Percentiles rank a stretch among this genome's conserved stretches.
These are phyloP conservation scores for Leptosphaerulina australis DNA, from an alignment of 2,329 filamentous ascomycete genomes.

Conservation along the genomic window DNA sequence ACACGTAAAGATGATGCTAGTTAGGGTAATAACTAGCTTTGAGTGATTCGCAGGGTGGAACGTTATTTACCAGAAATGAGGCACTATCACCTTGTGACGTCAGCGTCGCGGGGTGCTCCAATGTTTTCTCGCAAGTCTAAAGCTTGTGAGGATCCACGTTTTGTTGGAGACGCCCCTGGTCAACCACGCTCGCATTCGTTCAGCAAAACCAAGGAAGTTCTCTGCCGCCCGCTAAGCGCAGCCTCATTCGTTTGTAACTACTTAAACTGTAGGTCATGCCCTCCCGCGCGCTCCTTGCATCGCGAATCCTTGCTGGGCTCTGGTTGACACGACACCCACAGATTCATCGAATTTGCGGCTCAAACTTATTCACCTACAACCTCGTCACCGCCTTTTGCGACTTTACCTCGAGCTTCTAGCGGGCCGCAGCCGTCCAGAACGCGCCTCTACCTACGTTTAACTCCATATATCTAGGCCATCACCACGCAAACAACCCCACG, in stretches of 20 bases:
- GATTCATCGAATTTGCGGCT: conserved; percentile 12
- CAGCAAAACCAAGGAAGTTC: conserved; percentile 24
- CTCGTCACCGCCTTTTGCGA: conserved; percentile 10
- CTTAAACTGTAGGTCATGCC: conserved; percentile 14
- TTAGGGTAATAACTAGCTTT: conserved; percentile 1
- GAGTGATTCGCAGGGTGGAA: background rate
- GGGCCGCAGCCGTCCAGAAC: background rate
- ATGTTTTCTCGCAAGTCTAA: conserved; percentile 16
- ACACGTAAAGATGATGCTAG: conserved; percentile 6
- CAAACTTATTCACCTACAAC: background rate
- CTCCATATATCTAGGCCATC: conserved; percentile 10
- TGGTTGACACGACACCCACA: conserved; percentile 16
- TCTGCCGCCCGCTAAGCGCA: conserved; percentile 14
- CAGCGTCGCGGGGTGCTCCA: conserved; percentile 19
- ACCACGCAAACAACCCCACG: conserved; percentile 8
- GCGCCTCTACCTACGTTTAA: background rate
- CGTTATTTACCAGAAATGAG: background rate
- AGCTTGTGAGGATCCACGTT: conserved; percentile 17
- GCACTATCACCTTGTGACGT: conserved; percentile 11
- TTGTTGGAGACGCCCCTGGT: conserved; percentile 17
- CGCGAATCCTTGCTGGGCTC: conserved; percentile 4
- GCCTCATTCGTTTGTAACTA: conserved; percentile 14
- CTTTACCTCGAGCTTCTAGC: conserved; percentile 10
- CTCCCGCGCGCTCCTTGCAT: conserved; percentile 7
- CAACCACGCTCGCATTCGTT: conserved; percentile 10